Evolutionary conservation across 2,329 filamentous ascomycete species (phyloP).

Genomic region (Fusarium xyrophilum): DNA sequence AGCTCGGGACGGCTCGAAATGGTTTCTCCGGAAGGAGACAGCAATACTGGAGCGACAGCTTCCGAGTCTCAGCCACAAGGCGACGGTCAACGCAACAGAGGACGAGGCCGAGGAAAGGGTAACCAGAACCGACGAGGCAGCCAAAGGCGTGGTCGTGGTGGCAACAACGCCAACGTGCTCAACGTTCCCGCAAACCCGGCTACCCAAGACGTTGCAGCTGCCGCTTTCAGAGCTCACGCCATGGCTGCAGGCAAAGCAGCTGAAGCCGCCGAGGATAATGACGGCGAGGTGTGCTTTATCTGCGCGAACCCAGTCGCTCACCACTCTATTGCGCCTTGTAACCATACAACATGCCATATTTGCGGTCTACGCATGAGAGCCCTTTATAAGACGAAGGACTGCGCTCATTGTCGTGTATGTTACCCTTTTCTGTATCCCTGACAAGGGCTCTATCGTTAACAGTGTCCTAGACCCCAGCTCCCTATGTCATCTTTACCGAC

Average conservation of each 20-base stretch:
- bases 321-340: conserved; percentile 89
- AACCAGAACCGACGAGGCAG: conserved; percentile 50
- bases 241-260: conserved; percentile 39
- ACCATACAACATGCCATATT: conserved; percentile 96
- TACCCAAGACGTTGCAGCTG: conserved; percentile 44
- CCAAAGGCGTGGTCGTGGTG: conserved; percentile 43
- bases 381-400: conserved; percentile 94
- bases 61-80: conserved; percentile 34
- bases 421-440: not conserved
- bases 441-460: conserved; percentile 27
- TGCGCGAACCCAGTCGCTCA: conserved; percentile 91
- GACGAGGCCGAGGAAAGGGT: conserved; percentile 53
- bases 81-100: conserved; percentile 47
- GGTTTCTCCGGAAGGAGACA: conserved; percentile 30
- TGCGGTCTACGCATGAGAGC: conserved; percentile 90
- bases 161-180: conserved; percentile 29
- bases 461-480: conserved; percentile 65
- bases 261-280: conserved; percentile 55
- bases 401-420: conserved; percentile 89
- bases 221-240: conserved; percentile 49
- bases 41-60: conserved; percentile 16
- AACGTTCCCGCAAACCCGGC: conserved; percentile 40
- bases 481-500: conserved; percentile 92
- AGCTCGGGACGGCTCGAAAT: conserved; percentile 13
- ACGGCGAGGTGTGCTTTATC: conserved; percentile 93